phyloP scores from a whole-genome alignment of 176 grass and related monocot species.

The Avena insularis region DNA sequence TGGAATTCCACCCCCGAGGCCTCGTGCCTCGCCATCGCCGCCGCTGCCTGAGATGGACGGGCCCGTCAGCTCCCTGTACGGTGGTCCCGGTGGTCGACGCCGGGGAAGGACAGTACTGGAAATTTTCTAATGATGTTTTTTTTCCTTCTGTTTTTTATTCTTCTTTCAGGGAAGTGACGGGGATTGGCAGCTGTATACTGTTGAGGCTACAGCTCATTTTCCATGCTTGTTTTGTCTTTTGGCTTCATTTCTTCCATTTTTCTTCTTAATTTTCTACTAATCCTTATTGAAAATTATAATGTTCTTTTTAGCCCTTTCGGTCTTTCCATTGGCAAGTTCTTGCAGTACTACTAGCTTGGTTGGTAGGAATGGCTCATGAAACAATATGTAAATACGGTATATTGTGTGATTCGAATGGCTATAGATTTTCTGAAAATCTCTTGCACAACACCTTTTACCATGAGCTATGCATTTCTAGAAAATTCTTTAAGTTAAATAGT shows the following conservation, averaged over 20 bases:
- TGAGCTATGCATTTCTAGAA: no score
- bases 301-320: not conserved
- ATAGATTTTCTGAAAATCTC: not conserved
- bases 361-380: not conserved
- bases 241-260: not conserved
- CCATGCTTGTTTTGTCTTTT: not conserved
- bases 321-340: not conserved
- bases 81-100: not conserved
- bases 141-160: not conserved
- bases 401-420: no score
- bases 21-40: conserved; percentile 42
- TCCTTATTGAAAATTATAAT: not conserved
- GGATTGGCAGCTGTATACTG: conserved; percentile 36
- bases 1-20: conserved; percentile 65
- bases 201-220: conserved; percentile 36
- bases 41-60: not conserved
- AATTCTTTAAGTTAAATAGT: no score
- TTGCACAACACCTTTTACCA: not conserved
- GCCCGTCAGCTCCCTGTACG: not conserved
- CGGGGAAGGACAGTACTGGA: conserved; percentile 16
- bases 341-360: not conserved
- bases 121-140: not conserved
- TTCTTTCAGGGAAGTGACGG: conserved; percentile 20
- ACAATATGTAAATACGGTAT: not conserved
- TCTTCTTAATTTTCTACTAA: not conserved